Conservation (phyloP, 2,329 filamentous ascomycete species). For the Rhynchosporium graminicola region DNA sequence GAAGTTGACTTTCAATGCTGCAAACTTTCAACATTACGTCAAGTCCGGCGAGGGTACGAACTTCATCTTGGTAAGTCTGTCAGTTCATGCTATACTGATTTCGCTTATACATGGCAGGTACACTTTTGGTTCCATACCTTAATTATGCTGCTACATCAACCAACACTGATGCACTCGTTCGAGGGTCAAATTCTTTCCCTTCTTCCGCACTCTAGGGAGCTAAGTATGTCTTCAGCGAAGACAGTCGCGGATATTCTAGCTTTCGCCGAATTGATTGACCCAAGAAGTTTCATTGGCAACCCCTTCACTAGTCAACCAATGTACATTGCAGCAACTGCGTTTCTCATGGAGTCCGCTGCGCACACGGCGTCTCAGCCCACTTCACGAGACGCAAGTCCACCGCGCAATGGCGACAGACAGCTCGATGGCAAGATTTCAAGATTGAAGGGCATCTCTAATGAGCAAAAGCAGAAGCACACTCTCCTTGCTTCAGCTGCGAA, state of each 20-base stretch:
- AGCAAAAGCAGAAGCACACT: constrained; percentile 60
- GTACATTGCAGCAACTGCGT: constrained; percentile 87
- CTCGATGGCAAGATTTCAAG: constrained; percentile 16
- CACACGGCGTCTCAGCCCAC: constrained; percentile 67
- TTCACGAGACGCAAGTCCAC: constrained; percentile 53
- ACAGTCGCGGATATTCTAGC: constrained; percentile 87
- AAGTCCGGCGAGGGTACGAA: constrained; percentile 80
- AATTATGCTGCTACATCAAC: constrained; percentile 82
- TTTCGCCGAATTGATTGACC: constrained; percentile 82
- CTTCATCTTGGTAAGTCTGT: constrained; percentile 79
- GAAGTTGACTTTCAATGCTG: constrained; percentile 77
- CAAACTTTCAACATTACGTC: constrained; percentile 84
- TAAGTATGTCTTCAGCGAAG: constrained; percentile 61
- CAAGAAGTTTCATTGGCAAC: constrained; percentile 83
- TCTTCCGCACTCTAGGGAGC: constrained; percentile 76
- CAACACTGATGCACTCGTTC: constrained; percentile 78
- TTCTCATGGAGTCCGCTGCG: constrained; percentile 78
- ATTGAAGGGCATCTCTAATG: constrained; percentile 35
- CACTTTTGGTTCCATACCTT: constrained; percentile 84
- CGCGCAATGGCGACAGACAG: constrained; percentile 18
- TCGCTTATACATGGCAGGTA: constrained; percentile 77
- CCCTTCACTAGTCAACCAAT: constrained; percentile 90
- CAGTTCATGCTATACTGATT: constrained; percentile 69
- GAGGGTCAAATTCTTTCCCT: constrained; percentile 69
- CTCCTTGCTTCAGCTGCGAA: constrained; percentile 78